Conservation (phyloP, 2,329 filamentous ascomycete species). For the Cercospora sp. region DNA sequence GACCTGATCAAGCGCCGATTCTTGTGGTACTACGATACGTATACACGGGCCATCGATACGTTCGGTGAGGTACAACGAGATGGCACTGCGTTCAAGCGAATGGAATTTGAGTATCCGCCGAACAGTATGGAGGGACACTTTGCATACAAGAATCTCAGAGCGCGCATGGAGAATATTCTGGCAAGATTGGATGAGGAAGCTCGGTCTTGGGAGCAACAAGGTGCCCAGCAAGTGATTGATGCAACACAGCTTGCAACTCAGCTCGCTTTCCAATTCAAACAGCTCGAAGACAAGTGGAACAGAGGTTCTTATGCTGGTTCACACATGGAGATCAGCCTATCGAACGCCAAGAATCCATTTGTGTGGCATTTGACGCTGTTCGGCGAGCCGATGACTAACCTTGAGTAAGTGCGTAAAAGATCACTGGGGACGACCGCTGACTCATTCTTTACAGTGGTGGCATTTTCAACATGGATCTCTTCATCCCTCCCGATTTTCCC, state of each 20-base stretch:
- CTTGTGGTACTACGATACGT: conserved; percentile 93
- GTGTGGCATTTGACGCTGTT: conserved; percentile 88
- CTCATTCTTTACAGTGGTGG: conserved; percentile 56
- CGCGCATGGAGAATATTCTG: conserved; percentile 68
- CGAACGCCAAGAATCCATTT: conserved; percentile 76
- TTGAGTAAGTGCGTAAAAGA: conserved; percentile 56
- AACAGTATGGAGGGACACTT: conserved; percentile 89
- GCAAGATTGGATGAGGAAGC: conserved; percentile 71
- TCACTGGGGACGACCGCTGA: neutral
- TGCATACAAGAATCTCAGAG: conserved; percentile 72
- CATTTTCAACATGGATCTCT: conserved; percentile 77
- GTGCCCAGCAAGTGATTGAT: conserved; percentile 60
- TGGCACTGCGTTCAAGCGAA: conserved; percentile 66
- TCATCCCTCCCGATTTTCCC: conserved; percentile 81
- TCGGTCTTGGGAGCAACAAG: conserved; percentile 68
- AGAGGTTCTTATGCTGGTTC: conserved; percentile 58
- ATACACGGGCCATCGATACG: conserved; percentile 68
- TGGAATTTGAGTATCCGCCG: conserved; percentile 78
- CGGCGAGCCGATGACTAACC: conserved; percentile 85
- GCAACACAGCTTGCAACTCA: conserved; percentile 78
- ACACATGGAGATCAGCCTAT: conserved; percentile 73
- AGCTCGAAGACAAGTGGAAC: conserved; percentile 74
- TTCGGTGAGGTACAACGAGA: conserved; percentile 60
- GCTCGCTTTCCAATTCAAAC: conserved; percentile 79
- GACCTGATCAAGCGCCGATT: conserved; percentile 90